These are phyloP conservation scores for Seiridium unicorne DNA, from an alignment of 2,329 filamentous ascomycete genomes.

Conservation along the genomic window DNA sequence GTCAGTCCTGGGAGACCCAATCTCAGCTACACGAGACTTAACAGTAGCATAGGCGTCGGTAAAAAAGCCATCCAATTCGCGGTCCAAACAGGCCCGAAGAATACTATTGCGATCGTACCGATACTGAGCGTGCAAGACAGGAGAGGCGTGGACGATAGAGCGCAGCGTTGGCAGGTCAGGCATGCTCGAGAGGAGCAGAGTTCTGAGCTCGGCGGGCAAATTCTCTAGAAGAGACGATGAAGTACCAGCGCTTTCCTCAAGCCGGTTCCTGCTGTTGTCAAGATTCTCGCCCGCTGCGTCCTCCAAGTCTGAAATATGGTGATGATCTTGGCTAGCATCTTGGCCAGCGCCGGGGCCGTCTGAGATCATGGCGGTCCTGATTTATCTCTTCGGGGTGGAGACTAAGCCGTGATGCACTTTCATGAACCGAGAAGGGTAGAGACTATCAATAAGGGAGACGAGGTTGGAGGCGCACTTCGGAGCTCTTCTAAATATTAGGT, in stretches of 20 bases:
- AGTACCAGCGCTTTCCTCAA: not conserved
- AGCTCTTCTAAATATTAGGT: not conserved
- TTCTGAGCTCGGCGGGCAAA: conserved; percentile 9
- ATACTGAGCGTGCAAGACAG: conserved; percentile 18
- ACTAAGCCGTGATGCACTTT: not conserved
- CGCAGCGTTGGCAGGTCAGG: conserved; percentile 14
- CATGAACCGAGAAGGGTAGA: not conserved
- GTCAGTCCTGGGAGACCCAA: conserved; percentile 12
- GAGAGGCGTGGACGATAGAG: conserved; percentile 16
- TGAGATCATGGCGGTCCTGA: not conserved
- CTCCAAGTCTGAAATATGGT: not conserved
- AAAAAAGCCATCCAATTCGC: conserved; percentile 15
- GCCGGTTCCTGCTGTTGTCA: not conserved
- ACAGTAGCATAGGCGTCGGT: conserved; percentile 17
- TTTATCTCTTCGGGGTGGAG: not conserved
- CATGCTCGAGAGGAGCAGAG: conserved; percentile 12
- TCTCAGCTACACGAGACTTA: conserved; percentile 12
- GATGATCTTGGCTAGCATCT: not conserved
- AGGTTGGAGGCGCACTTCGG: not conserved
- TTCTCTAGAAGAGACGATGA: conserved; percentile 6
- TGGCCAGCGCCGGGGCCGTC: not conserved
- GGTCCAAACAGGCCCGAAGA: conserved; percentile 13
- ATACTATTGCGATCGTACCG: conserved; percentile 14
- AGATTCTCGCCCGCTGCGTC: not conserved
- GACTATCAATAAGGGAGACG: not conserved